Evolutionary conservation across 2,329 filamentous ascomycete genomes (phyloP), one percentile per base, ranked within the genome.

Genomic region (Ceratocystiopsis sp.): DNA sequence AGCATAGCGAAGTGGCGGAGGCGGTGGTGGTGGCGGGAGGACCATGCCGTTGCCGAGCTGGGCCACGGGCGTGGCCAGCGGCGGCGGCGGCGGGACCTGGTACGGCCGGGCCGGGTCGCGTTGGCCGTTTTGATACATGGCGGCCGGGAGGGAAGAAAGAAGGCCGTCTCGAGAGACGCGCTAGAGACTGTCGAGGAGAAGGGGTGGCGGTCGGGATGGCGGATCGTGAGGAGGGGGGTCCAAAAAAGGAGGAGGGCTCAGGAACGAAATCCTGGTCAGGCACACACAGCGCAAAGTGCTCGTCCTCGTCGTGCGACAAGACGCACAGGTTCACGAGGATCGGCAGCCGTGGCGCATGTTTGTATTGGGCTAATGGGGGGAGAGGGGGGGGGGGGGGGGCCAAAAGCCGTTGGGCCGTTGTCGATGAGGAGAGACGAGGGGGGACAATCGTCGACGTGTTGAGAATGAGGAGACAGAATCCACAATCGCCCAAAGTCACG

Each of bases 11-110:
- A 43, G 15, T 6, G 40, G 43, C 19, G 69, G 71, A 15, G 70
- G 71, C 21, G 72, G 72, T 17, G 71, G 71, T 11, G 71, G 72
- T 17, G 71, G 71, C n/a, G 71, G 70, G 40, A 73, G 61, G 47
- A 60, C 60, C 60, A 68, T 64, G 52, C 68, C 66, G 48, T 55
- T 63, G 54, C 58, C 63, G 49, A 71, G 61, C 59, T 61, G 45
- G 29, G 52, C 45, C 34, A 47, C 42, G 40, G 68, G 69, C 41
- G 66, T 64, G 21, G 69, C 67, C 60, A 73, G 68, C 43, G 71
- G 70, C 50, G 70, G 71, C 44, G 71, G 70, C 43, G 70, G 70
- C 46, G 69, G 71, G 48, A 75, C 61, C 52, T 68, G 68, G 54
- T 67, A 75, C 39, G 68, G 57, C 56, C 71, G 66, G 48, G 65